Evolutionary conservation across 1,284 basidiomycete genomes (phyloP), one percentile per base, ranked within the genome.

Genomic region (Pseudozyma thailandica): DNA sequence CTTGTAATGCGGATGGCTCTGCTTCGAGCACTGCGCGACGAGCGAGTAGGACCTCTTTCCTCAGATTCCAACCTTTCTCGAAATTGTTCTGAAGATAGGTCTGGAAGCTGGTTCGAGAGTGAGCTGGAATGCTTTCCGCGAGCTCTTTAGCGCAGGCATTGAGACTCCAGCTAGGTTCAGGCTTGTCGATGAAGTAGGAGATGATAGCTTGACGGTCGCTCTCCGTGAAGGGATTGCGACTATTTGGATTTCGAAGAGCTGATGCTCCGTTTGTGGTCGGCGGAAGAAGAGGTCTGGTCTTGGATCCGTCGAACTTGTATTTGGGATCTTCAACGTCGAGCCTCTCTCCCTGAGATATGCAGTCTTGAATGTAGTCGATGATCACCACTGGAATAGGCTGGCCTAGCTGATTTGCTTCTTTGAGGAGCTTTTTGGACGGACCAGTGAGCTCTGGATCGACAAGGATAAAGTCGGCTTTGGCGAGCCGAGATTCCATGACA

Each of bases 101-200:
- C 31, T 73, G 74, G 33, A 61, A 75, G 58, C 74, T 75, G 13
- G 38, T n/a, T 12, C 55, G 44, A n/a, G 64, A 58, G 44, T 78
- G 76, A 12, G 53, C 43, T 7, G 71, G 69, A 6, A 57, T 44
- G 37, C 21, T 38, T 6, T 41, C 35, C 15, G 71, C 62, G 6
- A 78, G 57, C 20, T 61, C 50, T 27, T 53, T 50, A 7, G 76
- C 71, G 7, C 72, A 56, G 8, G 58, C 50, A 30, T 72, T 74
- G 42, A 76, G 54, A 42, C 73, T 78, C 59, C 66, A 76, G 16
- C 48, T 28, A 4, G 61, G 45, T 30, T 53, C 47, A 13, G 35
- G 33, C 30, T 51, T 57, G 27, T 54, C 47, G 45, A 60, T 48
- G 28, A 78, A 66, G 41, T 74, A 60, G 2, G 45, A 46, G 25